Percentiles rank a stretch among this genome's conserved stretches.
phyloP scores from a whole-genome alignment of 2,329 filamentous ascomycete species.

The Stemphylium beticola region DNA sequence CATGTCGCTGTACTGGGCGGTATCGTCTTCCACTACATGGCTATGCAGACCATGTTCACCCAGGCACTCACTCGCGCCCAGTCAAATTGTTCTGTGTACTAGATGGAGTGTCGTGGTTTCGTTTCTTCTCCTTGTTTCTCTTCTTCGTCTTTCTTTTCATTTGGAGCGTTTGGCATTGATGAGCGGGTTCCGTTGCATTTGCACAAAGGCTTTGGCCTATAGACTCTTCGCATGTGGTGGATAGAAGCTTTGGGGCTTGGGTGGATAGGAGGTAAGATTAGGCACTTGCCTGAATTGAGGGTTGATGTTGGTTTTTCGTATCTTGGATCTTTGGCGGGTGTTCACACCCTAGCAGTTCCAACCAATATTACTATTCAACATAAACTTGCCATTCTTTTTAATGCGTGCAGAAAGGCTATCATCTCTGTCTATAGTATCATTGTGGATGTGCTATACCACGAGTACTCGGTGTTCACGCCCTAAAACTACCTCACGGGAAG shows the following conservation, averaged over 20 bases:
- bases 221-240: neutral
- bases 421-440: no score
- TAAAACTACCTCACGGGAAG: no score
- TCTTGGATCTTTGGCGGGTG: no score
- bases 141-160: neutral
- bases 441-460: no score
- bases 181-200: constrained; percentile 9
- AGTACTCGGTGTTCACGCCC: no score
- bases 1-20: constrained; percentile 92
- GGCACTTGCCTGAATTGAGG: neutral
- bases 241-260: neutral
- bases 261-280: neutral
- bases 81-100: constrained; percentile 44
- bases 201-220: neutral
- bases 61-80: constrained; percentile 51
- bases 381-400: no score
- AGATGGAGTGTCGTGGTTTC: neutral
- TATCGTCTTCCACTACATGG: constrained; percentile 95
- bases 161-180: constrained; percentile 8
- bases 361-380: no score
- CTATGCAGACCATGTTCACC: constrained; percentile 94
- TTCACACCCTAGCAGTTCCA: no score
- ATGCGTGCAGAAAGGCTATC: no score
- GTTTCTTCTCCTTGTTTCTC: neutral
- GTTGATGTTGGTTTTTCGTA: no score